phyloP scores from a whole-genome alignment of 2,329 filamentous ascomycete genomes.

The Xylaria arbuscula region DNA sequence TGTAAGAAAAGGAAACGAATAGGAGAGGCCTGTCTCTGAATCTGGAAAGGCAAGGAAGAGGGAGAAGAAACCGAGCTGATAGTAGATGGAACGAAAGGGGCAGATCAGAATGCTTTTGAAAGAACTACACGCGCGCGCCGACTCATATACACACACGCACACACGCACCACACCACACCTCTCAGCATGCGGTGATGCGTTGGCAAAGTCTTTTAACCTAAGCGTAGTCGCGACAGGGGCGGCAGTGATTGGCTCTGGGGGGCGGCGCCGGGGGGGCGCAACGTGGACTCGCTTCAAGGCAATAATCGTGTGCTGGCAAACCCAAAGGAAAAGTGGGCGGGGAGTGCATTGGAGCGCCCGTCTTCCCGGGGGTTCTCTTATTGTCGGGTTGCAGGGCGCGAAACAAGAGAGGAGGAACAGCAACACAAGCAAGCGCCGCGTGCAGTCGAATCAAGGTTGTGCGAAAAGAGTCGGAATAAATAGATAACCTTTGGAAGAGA shows the following conservation, averaged over 20 bases:
- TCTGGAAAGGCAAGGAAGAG: constrained; percentile 25
- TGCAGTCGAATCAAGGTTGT: neutral
- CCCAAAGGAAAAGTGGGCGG: constrained; percentile 33
- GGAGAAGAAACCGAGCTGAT: constrained; percentile 40
- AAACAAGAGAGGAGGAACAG: neutral
- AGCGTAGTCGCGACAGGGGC: constrained; percentile 45
- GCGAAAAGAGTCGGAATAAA: too few species aligned
- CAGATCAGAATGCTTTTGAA: constrained; percentile 39
- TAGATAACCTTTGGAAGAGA: neutral
- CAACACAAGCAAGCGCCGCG: neutral
- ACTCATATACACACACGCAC: constrained; percentile 48
- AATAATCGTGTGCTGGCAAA: constrained; percentile 38
- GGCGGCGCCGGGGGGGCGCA: constrained; percentile 41
- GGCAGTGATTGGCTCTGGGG: constrained; percentile 47
- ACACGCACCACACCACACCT: constrained; percentile 45
- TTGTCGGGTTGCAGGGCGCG: constrained; percentile 5
- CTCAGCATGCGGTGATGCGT: constrained; percentile 52
- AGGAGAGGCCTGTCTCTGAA: constrained; percentile 1
- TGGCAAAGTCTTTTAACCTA: constrained; percentile 49
- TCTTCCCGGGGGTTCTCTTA: constrained; percentile 3
- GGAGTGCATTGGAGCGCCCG: constrained; percentile 24
- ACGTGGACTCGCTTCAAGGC: constrained; percentile 43
- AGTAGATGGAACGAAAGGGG: constrained; percentile 42
- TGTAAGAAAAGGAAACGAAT: neutral
- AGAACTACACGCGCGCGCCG: constrained; percentile 46